phyloP scores from a whole-genome alignment of 139 green algal genomes.

The Diplosphaera chodatii region DNA sequence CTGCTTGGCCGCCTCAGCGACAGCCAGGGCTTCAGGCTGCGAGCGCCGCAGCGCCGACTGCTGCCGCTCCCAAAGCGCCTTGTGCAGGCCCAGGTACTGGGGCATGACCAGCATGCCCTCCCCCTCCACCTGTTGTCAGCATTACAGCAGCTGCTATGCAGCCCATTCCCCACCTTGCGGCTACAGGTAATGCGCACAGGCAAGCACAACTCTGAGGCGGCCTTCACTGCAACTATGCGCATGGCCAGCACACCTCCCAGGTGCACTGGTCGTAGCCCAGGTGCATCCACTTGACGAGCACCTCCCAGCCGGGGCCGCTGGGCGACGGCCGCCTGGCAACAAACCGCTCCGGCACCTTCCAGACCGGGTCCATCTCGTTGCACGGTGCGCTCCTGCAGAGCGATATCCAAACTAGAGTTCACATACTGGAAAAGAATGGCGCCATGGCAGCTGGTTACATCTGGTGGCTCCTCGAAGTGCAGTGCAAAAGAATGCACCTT shows the following conservation, averaged over 20 bases:
- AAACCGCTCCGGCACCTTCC: constrained; percentile 39
- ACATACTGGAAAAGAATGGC: too few species aligned
- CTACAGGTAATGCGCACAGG: too few species aligned
- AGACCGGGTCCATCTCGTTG: constrained; percentile 37
- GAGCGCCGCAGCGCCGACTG: constrained; percentile 29
- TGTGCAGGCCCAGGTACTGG: constrained; percentile 45
- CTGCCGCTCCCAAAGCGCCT: constrained; percentile 66
- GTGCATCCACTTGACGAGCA: constrained; percentile 77
- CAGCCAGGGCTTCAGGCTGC: constrained; percentile 23
- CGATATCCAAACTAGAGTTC: too few species aligned
- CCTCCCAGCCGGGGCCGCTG: constrained; percentile 75
- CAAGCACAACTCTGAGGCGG: too few species aligned
- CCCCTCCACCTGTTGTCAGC: constrained; percentile 31
- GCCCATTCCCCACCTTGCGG: too few species aligned
- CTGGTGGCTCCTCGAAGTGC: too few species aligned
- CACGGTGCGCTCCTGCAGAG: constrained; percentile 17
- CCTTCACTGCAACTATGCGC: not conserved
- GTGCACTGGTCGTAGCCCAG: constrained; percentile 75
- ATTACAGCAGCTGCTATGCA: too few species aligned
- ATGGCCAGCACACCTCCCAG: constrained; percentile 56
- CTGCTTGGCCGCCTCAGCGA: constrained; percentile 14
- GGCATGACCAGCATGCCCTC: constrained; percentile 37
- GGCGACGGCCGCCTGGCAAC: constrained; percentile 58
- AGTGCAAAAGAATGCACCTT: too few species aligned
- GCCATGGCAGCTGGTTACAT: too few species aligned